phyloP scores from a whole-genome alignment of 352 stramenopile genomes.

The Globisporangium recalcitrans region DNA sequence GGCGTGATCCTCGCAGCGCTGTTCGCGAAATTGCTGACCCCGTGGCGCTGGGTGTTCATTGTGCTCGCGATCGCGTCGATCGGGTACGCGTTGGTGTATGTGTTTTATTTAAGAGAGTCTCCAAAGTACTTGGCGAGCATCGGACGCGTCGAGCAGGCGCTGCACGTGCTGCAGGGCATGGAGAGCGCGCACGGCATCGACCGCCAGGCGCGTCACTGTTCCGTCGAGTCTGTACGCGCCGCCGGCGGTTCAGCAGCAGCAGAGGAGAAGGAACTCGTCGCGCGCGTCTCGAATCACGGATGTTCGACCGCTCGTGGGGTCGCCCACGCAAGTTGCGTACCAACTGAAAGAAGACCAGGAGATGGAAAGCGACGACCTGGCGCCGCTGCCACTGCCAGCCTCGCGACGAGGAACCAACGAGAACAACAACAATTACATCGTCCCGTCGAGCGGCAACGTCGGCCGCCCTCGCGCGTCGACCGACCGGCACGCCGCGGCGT shows the following conservation, averaged over 20 bases:
- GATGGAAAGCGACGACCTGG: constrained; percentile 18
- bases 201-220: constrained; percentile 44
- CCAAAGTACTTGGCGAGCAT: constrained; percentile 67
- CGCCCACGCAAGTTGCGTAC: constrained; percentile 10
- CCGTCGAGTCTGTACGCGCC: constrained; percentile 59
- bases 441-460: constrained; percentile 18
- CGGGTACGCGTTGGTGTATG: constrained; percentile 20
- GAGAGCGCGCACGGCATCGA: constrained; percentile 56
- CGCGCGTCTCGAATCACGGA: constrained; percentile 9
- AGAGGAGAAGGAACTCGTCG: constrained; percentile 15
- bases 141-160: constrained; percentile 50
- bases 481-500: constrained; percentile 21
- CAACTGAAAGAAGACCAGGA: constrained; percentile 14
- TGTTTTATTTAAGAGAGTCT: constrained; percentile 46
- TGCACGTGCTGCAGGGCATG: constrained; percentile 46
- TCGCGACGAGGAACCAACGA: constrained; percentile 7
- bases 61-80: constrained; percentile 16
- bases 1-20: constrained; percentile 39
- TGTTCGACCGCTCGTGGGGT: constrained; percentile 4
- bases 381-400: constrained; percentile 8
- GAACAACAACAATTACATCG: constrained; percentile 19
- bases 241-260: constrained; percentile 25
- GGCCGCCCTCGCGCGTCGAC: constrained; percentile 19
- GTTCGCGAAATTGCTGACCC: constrained; percentile 23
- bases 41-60: constrained; percentile 20